Base-by-base conservation (phyloP, 163 green algal genomes). In the Trebouxiophyceae sp. region DNA sequence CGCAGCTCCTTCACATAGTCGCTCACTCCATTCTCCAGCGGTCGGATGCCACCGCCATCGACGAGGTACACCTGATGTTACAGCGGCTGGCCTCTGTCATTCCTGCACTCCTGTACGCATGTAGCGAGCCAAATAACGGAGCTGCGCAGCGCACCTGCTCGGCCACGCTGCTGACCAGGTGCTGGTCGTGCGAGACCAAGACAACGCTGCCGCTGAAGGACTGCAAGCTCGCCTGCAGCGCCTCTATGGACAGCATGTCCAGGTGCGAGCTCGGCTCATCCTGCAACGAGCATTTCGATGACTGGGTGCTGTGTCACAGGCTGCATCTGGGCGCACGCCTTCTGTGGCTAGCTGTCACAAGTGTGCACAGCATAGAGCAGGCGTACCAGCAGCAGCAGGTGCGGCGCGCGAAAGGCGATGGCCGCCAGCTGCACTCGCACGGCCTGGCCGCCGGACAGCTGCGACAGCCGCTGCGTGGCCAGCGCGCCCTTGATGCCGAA, bases 211-310 rank as follows among this genome's bases (percentile, higher is more conserved):
- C 39, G 39, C 12, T 50, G 39, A n/a, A 50, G 12, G 12, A n/a
- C 19, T 50, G 39, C 12, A 50, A 16, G 39, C 39, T n/a, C 12
- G 39, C 19, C 12, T 12, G 12, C 30, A 96, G 78, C 30, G 79
- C 77, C 73, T 95, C 86, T 46, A 96, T 92, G 28, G 84, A 76
- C 72, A 95, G 86, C 75, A 96, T 89, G 76, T 96, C 89, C 34
- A 96, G 66, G 73, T 96, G 89, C 71, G 95, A 96, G 39, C 85
- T 93, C 24, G 87, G 89, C 81, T 93, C 91, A 46, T 92, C 85
- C 55, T 50, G 87, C 70, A 89, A 70, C 66, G 39, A 50, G 39
- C 12, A 16, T 50, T 50, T 12, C 39, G 39, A 50, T 16, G 19
- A 50, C 19, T 50, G 19, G 39, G 19, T n/a, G 39, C 39, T n/a